Base-by-base conservation (phyloP, 768 basidiomycete species). In the Termitomyces sp. region DNA sequence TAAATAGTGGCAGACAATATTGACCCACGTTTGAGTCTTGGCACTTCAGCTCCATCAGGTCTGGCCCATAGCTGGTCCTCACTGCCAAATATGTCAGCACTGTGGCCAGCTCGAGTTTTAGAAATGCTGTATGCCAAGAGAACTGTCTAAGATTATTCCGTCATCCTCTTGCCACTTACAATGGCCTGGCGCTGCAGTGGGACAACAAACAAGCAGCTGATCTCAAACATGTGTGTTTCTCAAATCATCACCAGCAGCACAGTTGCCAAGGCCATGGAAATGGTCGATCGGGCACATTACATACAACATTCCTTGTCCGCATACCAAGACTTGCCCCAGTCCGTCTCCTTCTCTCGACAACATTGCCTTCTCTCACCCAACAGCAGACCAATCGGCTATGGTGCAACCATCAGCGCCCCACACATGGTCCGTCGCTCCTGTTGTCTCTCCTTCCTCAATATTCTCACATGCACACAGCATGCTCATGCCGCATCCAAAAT, bases 371-470 rank as follows among this genome's bases (percentile, higher is more conserved):
- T 18, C 24, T 30, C 30, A 40, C 26, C 7, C 33, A 38, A 32
- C 26, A 64, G 13, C 43, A 90, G 90, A 68, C 59, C 77, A n/a
- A 94, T 94, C 53, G 89, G 90, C 2, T 81, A 88, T 65, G 87
- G 85, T 12, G 95, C 94, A 14, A 99, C 96, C 0, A 98, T 99
- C 61, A 92, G 90, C 40, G 96, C 96, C 0, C 96, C 96, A 1
- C 96, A 99, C 69, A 98, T 98, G 95, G 90, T 88, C n/a, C 53
- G 55, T 67, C 66, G 42, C 32, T 2, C 35, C 45, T n/a, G 14
- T 7, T 5, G 26, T 30, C 1, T 6, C 36, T 6, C 2, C 1
- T n/a, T n/a, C n/a, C 28, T 26, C 8, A 1, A 4, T 16, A n/a
- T 22, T 3, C 47, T 12, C 44, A 35, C 53, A 26, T 14, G 28